Evolutionary conservation across 352 stramenopile species (phyloP).

Genomic region (Phytophthora litchii): DNA sequence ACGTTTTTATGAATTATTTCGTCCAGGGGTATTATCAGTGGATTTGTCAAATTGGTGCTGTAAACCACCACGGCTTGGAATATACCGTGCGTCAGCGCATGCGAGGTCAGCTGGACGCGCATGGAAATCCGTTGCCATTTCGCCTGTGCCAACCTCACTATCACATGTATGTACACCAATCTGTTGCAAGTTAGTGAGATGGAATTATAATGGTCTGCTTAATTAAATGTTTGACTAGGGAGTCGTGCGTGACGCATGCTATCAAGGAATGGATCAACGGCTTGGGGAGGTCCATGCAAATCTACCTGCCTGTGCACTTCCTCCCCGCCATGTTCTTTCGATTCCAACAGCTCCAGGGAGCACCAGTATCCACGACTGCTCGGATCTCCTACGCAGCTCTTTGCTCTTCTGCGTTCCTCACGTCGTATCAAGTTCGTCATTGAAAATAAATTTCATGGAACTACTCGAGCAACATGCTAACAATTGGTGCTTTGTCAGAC

Average conservation of each 20-base stretch:
- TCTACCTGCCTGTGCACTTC: slow-evolving; percentile 85
- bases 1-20: background rate
- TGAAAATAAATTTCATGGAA: background rate
- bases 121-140: slow-evolving; percentile 54
- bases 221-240: slow-evolving; percentile 37
- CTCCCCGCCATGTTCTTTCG: slow-evolving; percentile 80
- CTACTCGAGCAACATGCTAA: slow-evolving; percentile 2
- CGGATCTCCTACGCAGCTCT: slow-evolving; percentile 70
- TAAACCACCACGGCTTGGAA: slow-evolving; percentile 78
- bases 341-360: slow-evolving; percentile 56
- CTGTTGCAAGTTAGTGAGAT: background rate
- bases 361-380: slow-evolving; percentile 52
- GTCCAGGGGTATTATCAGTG: slow-evolving; percentile 83
- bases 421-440: slow-evolving; percentile 71
- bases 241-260: slow-evolving; percentile 81
- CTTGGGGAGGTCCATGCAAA: slow-evolving; percentile 69
- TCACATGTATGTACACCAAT: slow-evolving; percentile 62
- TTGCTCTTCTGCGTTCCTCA: slow-evolving; percentile 83
- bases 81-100: slow-evolving; percentile 70
- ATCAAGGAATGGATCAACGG: slow-evolving; percentile 80
- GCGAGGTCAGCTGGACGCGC: slow-evolving; percentile 48
- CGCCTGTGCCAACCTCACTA: slow-evolving; percentile 86
- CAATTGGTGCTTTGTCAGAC: slow-evolving; percentile 40
- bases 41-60: slow-evolving; percentile 73
- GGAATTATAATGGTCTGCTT: background rate